phyloP scores from a whole-genome alignment of 192 early-diverging fungal genomes.

The Coemansia sp. region DNA sequence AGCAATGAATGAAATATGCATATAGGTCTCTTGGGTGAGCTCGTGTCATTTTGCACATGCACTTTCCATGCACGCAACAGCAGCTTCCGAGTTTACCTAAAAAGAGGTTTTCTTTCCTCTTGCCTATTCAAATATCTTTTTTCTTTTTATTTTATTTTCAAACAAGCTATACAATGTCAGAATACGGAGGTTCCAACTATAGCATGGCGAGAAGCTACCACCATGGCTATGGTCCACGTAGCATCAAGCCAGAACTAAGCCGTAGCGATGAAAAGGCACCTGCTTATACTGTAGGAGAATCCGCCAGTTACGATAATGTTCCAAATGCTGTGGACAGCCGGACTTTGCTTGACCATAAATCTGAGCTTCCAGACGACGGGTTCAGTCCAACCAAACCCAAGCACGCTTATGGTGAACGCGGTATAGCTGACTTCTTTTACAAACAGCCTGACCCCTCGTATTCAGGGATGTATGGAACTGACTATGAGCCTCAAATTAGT shows the following conservation, averaged over 20 bases:
- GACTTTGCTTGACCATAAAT: conserved; percentile 7
- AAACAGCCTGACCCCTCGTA: conserved; percentile 37
- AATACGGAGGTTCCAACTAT: conserved; percentile 4
- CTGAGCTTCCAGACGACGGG: background rate
- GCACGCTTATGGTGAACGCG: conserved; percentile 9
- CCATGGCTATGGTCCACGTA: conserved; percentile 4
- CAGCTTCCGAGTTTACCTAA: too few relatives aligned
- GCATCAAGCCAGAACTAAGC: background rate
- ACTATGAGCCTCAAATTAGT: conserved; percentile 43
- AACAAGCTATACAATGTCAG: conserved; percentile 8
- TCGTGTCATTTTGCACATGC: too few relatives aligned
- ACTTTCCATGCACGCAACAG: too few relatives aligned
- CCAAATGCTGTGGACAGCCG: conserved; percentile 4
- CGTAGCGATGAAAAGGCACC: conserved; percentile 12
- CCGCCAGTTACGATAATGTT: conserved; percentile 21
- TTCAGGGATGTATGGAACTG: conserved; percentile 31
- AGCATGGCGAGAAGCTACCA: background rate
- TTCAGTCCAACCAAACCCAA: too few relatives aligned
- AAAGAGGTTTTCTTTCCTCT: conserved; percentile 5
- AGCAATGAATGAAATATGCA: too few relatives aligned
- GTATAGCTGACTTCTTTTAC: conserved; percentile 38
- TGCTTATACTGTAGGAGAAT: conserved; percentile 13
- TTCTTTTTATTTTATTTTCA: conserved; percentile 5
- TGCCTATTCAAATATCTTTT: background rate
- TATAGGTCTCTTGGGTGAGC: too few relatives aligned